Conservation (phyloP, 2,329 filamentous ascomycete genomes). For the Aspergillus melleus region DNA sequence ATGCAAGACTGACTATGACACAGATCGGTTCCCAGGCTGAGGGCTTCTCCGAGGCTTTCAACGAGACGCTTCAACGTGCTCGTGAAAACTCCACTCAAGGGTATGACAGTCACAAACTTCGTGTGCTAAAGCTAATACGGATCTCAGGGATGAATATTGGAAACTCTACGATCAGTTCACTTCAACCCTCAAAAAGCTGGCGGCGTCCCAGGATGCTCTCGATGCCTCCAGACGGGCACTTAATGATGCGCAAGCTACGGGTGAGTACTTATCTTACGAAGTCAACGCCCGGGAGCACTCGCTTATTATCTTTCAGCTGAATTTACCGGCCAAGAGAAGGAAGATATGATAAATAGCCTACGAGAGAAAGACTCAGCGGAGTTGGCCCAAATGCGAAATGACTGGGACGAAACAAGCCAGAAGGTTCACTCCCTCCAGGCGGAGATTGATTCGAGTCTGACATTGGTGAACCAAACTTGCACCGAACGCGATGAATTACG, state of each 20-base stretch:
- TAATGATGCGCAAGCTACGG: conserved; percentile 36
- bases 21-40: conserved; percentile 31
- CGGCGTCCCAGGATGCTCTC: conserved; percentile 38
- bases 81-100: conserved; percentile 38
- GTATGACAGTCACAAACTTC: conserved; percentile 20
- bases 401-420: conserved; percentile 34
- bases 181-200: conserved; percentile 36
- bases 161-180: conserved; percentile 43
- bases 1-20: conserved; percentile 11
- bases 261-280: conserved; percentile 27
- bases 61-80: conserved; percentile 32
- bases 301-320: conserved; percentile 32
- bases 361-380: conserved; percentile 38
- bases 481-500: conserved; percentile 42
- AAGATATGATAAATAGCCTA: conserved; percentile 38
- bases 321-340: conserved; percentile 38
- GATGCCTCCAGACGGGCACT: conserved; percentile 38
- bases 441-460: conserved; percentile 40
- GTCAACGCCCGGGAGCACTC: not conserved
- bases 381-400: conserved; percentile 33
- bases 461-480: conserved; percentile 39
- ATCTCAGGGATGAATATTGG: conserved; percentile 40
- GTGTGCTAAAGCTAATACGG: conserved; percentile 15
- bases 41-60: conserved; percentile 36
- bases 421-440: conserved; percentile 40